Base-by-base conservation (phyloP, 805 yeast genomes). In the Yamadazyma paraphyllophila region DNA sequence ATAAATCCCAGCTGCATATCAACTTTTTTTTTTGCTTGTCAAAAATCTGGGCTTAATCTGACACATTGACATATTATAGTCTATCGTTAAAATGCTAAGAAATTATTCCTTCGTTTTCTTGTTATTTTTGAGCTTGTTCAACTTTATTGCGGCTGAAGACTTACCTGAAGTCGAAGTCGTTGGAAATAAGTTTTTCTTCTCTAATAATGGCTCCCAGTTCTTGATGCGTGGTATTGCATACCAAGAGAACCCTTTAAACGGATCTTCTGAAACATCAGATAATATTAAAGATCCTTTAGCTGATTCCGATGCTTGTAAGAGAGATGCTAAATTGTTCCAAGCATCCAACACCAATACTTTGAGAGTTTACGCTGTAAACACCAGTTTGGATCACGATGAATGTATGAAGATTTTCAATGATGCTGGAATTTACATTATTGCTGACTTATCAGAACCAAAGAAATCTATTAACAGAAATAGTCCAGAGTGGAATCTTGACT, bases 401-500 rank as follows among this genome's bases (percentile, higher is more conserved):
- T 71, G 76, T 57, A 71, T 71, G 76, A 51, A 61, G 46, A 58
- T 59, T 3, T 65, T 71, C 34, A 76, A 76, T 47, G 73, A 70
- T 41, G 76, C 76, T 20, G 76, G 76, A 29, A 71, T 71, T 44
- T 71, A 71, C 51, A 60, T 71, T 31, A 64, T 71, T 51, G 75
- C 75, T 37, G 76, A 71, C 55, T 65, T 71, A 49, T 62, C 75
- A 32, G 90, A 91, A 61, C 97, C 98, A 3, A 79, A 79, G 38
- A 59, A 68, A 36, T 88, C 97, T 24, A 84, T 92, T 57, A 77
- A 80, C 60, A 82, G 97, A 62, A 78, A 80, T 60, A 66, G 73
- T 45, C 98, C 99, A 31, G 65, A 70, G 44, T 90, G 97, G 96
- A 80, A 82, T 62, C 67, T 80, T 39, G 80, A 74, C 25, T 74